A percentile compares a stretch with the other conserved stretches of the same genome.
These are phyloP conservation scores for Jacaranda mimosifolia DNA, from an alignment of 257 asterid species.

Conservation along the genomic window DNA sequence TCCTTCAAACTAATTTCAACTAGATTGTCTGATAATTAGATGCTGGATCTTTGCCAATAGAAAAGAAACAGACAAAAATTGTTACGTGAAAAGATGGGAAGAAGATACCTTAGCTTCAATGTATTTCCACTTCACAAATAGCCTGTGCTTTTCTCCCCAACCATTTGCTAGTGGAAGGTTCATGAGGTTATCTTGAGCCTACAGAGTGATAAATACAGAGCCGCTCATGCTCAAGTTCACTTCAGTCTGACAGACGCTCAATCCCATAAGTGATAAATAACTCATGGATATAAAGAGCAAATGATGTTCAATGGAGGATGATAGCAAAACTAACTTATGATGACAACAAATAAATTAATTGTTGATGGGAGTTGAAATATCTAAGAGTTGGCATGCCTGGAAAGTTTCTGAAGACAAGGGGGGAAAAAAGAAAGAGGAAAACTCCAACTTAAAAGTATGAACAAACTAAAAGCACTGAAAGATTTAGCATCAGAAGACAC, in stretches of 20 bases:
- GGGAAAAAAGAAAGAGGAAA: too few relatives aligned
- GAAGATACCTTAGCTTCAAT: slow-evolving; percentile 84
- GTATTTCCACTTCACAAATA: slow-evolving; percentile 93
- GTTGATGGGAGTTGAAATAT: neutral
- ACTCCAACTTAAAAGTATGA: too few relatives aligned
- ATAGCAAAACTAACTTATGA: neutral
- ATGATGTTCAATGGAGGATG: neutral
- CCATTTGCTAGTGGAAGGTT: slow-evolving; percentile 87
- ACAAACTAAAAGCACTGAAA: neutral
- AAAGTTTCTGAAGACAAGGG: too few relatives aligned
- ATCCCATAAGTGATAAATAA: slow-evolving; percentile 12
- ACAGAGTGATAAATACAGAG: slow-evolving; percentile 23
- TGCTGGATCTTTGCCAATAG: neutral
- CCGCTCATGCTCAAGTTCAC: slow-evolving; percentile 3
- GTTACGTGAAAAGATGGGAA: slow-evolving; percentile 8
- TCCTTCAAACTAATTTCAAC: too few relatives aligned
- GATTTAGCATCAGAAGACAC: neutral
- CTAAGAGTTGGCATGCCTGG: too few relatives aligned
- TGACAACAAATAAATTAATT: neutral
- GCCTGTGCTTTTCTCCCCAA: slow-evolving; percentile 96
- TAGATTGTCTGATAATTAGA: neutral
- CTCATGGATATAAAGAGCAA: neutral
- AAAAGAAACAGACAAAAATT: neutral
- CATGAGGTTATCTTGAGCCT: slow-evolving; percentile 98
- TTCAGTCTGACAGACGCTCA: neutral